A percentile compares a stretch with the other conserved stretches of the same genome.
These are phyloP conservation scores for Kwoniella shandongensis DNA, from an alignment of 768 basidiomycete species.

Conservation along the genomic window DNA sequence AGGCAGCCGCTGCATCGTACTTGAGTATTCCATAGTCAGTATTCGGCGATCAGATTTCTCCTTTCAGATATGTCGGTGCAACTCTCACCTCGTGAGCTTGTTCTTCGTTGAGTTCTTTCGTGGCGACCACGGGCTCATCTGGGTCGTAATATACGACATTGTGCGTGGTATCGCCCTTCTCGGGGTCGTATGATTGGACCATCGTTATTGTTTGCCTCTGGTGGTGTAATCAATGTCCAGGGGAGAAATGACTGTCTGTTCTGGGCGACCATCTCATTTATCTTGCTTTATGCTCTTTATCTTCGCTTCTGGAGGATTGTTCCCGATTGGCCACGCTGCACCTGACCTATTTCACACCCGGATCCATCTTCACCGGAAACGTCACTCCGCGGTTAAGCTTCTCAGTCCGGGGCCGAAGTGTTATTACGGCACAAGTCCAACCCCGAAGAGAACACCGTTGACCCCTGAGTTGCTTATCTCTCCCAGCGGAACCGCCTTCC, in stretches of 20 bases:
- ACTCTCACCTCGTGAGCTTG: constrained; percentile 15
- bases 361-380: not conserved
- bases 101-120: constrained; percentile 10
- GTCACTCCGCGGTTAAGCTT: too few species aligned
- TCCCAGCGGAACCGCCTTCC: too few species aligned
- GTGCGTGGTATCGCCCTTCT: constrained; percentile 4
- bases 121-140: constrained; percentile 9
- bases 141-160: not conserved
- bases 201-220: not conserved
- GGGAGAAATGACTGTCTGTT: not conserved
- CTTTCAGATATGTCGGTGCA: not conserved
- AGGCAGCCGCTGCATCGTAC: constrained; percentile 23
- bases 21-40: not conserved
- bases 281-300: not conserved
- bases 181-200: constrained; percentile 4
- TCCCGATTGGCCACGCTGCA: not conserved
- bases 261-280: not conserved
- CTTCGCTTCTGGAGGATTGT: not conserved
- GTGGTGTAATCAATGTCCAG: constrained; percentile 13
- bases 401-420: too few species aligned
- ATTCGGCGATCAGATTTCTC: not conserved
- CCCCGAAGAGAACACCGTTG: too few species aligned
- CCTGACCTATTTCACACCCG: not conserved
- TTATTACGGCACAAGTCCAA: too few species aligned
- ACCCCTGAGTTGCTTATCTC: too few species aligned